phyloP scores from a whole-genome alignment of 768 basidiomycete genomes.

The Kwoniella bestiolae region DNA sequence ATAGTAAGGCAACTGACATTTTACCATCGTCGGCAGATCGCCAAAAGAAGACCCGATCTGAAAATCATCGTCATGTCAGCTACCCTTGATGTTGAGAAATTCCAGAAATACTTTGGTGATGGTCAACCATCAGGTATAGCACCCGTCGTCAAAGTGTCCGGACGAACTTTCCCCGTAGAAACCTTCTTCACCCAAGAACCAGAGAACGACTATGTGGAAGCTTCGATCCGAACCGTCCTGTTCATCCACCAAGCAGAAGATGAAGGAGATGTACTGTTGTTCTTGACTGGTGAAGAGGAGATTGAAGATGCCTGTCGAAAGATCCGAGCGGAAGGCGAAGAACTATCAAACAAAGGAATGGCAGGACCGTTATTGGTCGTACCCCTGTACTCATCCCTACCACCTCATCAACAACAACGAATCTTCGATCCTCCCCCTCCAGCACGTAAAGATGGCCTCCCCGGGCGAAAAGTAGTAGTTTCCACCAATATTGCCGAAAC shows the following conservation, averaged over 20 bases:
- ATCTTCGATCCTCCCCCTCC: constrained; percentile 90
- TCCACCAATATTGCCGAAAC: constrained; percentile 99
- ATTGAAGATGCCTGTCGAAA: constrained; percentile 95
- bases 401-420: constrained; percentile 90
- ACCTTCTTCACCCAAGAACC: constrained; percentile 71
- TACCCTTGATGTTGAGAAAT: constrained; percentile 93
- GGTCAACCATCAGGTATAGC: constrained; percentile 62
- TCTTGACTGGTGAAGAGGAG: constrained; percentile 98
- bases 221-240: constrained; percentile 90
- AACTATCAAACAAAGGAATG: constrained; percentile 65
- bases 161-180: constrained; percentile 80
- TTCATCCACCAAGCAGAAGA: constrained; percentile 98
- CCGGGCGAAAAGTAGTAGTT: constrained; percentile 90
- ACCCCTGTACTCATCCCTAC: constrained; percentile 92
- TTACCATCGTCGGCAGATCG: constrained; percentile 59
- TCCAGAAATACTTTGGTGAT: constrained; percentile 85
- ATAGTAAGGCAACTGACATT: background rate
- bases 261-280: constrained; percentile 86
- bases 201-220: constrained; percentile 94
- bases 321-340: constrained; percentile 88
- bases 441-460: constrained; percentile 69
- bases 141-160: constrained; percentile 87
- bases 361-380: constrained; percentile 88
- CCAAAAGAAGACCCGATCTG: constrained; percentile 78
- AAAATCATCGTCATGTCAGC: constrained; percentile 99